A percentile compares a stretch with the other conserved stretches of the same genome.
These are phyloP conservation scores for Spathaspora passalidarum DNA, from an alignment of 805 yeast genomes.

Conservation along the genomic window DNA sequence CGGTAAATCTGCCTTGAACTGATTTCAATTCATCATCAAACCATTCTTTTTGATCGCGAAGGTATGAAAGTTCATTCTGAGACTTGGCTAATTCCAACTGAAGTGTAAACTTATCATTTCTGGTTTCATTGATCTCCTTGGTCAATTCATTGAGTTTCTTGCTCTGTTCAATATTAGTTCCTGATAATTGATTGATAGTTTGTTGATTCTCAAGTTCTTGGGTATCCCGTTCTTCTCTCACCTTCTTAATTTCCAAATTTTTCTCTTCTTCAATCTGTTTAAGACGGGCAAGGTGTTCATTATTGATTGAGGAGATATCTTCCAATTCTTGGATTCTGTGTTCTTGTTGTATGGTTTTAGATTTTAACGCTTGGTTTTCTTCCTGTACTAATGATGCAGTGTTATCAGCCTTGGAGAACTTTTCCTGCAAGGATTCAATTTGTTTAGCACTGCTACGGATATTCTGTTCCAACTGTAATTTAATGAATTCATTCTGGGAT, in stretches of 20 bases:
- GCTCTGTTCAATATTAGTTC: slow-evolving; percentile 34
- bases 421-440: slow-evolving; percentile 17
- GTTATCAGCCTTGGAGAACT: slow-evolving; percentile 17
- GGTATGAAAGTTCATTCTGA: slow-evolving; percentile 31
- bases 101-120: slow-evolving; percentile 33
- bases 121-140: slow-evolving; percentile 33
- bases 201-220: slow-evolving; percentile 27
- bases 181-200: slow-evolving; percentile 25
- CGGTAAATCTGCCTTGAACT: slow-evolving; percentile 36
- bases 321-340: slow-evolving; percentile 13
- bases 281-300: slow-evolving; percentile 14
- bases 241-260: slow-evolving; percentile 11
- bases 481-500: slow-evolving; percentile 29
- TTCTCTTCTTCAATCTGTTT: slow-evolving; percentile 12
- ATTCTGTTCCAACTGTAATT: slow-evolving; percentile 33
- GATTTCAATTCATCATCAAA: slow-evolving; percentile 34
- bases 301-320: slow-evolving; percentile 12
- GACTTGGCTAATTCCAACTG: slow-evolving; percentile 34
- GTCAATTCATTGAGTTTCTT: slow-evolving; percentile 32
- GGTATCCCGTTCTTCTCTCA: slow-evolving; percentile 16
- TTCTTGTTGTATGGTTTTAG: slow-evolving; percentile 11
- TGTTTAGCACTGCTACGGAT: slow-evolving; percentile 10
- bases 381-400: slow-evolving; percentile 19
- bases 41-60: slow-evolving; percentile 37
- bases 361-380: slow-evolving; percentile 14